Percentiles rank a stretch among this genome's conserved stretches.
These are phyloP conservation scores for Stevia rebaudiana DNA, from an alignment of 140 eudicot genomes.

Conservation along the genomic window DNA sequence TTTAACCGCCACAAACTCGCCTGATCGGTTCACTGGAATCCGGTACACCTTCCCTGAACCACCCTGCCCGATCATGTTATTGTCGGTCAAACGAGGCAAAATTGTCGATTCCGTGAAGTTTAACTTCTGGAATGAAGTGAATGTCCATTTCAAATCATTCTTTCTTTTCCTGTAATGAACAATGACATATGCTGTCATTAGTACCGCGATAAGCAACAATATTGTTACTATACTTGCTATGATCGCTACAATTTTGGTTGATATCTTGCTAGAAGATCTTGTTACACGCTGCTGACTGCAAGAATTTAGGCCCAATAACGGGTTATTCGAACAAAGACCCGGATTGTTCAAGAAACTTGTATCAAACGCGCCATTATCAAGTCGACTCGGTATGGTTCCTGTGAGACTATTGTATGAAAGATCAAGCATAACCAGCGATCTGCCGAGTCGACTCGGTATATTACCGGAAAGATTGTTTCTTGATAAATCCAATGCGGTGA, in stretches of 20 bases:
- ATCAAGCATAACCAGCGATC: slow-evolving; percentile 37
- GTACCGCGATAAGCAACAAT: slow-evolving; percentile 26
- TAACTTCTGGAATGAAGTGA: slow-evolving; percentile 66
- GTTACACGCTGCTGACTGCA: slow-evolving; percentile 30
- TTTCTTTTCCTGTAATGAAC: slow-evolving; percentile 34
- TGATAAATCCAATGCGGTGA: slow-evolving; percentile 49
- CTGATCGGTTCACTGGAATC: slow-evolving; percentile 37
- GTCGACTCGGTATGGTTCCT: slow-evolving; percentile 49
- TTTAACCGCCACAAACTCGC: slow-evolving; percentile 65
- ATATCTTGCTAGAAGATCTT: slow-evolving; percentile 25
- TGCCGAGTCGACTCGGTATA: slow-evolving; percentile 50
- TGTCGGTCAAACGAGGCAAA: slow-evolving; percentile 50
- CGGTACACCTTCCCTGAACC: slow-evolving; percentile 81
- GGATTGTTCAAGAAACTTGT: slow-evolving; percentile 56
- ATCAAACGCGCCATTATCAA: slow-evolving; percentile 41
- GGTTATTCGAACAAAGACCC: slow-evolving; percentile 49
- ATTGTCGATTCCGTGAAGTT: slow-evolving; percentile 56
- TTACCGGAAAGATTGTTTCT: slow-evolving; percentile 49
- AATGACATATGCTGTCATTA: slow-evolving; percentile 27
- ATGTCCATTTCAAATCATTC: slow-evolving; percentile 39
- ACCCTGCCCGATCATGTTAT: slow-evolving; percentile 62
- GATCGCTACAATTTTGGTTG: slow-evolving; percentile 30
- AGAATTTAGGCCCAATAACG: slow-evolving; percentile 35
- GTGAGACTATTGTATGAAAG: slow-evolving; percentile 56
- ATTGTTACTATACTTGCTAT: slow-evolving; percentile 37